Evolutionary conservation across 352 stramenopile genomes (phyloP).

Genomic region (Pythium utonaiense): DNA sequence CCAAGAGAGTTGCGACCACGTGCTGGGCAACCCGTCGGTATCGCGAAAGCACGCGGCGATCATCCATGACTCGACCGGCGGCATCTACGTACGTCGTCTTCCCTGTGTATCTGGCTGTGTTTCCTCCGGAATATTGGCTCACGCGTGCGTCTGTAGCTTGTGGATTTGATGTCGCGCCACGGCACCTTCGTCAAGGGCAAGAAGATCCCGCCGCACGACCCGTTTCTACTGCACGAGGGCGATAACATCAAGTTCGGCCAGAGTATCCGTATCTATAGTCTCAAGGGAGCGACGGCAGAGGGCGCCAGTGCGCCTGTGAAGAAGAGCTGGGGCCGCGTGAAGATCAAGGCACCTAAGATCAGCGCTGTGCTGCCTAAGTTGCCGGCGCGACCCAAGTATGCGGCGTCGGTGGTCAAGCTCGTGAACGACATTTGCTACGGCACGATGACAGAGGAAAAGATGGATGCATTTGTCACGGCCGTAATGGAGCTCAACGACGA

Average conservation of each 20-base stretch:
- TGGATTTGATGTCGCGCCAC: constrained; percentile 87
- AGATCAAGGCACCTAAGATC: constrained; percentile 72
- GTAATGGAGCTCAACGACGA: constrained; percentile 71
- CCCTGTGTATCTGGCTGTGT: neutral
- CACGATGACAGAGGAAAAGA: constrained; percentile 66
- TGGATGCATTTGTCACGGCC: constrained; percentile 58
- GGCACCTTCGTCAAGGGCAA: constrained; percentile 80
- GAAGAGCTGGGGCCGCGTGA: constrained; percentile 75
- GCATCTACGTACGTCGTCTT: constrained; percentile 82
- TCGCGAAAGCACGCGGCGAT: constrained; percentile 85
- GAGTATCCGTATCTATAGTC: constrained; percentile 80
- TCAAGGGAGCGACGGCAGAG: constrained; percentile 65
- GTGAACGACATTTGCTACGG: constrained; percentile 85
- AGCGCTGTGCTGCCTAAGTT: constrained; percentile 68
- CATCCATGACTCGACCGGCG: constrained; percentile 76
- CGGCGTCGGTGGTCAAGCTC: constrained; percentile 60
- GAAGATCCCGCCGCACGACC: constrained; percentile 84
- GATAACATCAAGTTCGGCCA: constrained; percentile 86
- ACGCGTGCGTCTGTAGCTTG: constrained; percentile 41
- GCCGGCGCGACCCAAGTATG: constrained; percentile 52
- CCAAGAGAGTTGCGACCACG: constrained; percentile 82
- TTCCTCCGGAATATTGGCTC: neutral
- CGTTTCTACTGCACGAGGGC: constrained; percentile 77
- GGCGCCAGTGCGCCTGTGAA: constrained; percentile 71
- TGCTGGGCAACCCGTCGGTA: constrained; percentile 83